Evolutionary conservation across 345 rosid genomes (phyloP).

Genomic region (Linum tenue): DNA sequence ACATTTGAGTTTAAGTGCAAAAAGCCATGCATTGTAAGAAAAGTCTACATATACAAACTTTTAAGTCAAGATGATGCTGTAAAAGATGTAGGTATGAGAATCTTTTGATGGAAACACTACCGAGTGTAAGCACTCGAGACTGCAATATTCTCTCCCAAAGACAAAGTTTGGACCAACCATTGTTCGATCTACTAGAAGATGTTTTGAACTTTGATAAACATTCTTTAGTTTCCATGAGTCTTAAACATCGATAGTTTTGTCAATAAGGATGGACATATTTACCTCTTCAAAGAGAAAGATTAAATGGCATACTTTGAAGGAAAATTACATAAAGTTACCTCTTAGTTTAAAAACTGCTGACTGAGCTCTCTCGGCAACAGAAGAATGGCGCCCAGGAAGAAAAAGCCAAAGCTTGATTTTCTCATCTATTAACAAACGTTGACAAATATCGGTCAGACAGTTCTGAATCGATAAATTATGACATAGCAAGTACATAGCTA

Average conservation of each 20-base stretch:
- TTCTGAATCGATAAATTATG: not conserved
- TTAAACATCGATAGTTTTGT: not conserved
- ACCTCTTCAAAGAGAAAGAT: not conserved
- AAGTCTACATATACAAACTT: not conserved
- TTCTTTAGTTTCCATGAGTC: not conserved
- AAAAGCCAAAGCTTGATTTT: constrained; percentile 99
- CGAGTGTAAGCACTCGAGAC: not conserved
- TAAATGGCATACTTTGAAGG: not conserved
- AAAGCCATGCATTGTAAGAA: not conserved
- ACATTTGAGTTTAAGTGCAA: not conserved
- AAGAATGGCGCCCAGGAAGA: constrained; percentile 67
- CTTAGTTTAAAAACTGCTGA: constrained; percentile 75
- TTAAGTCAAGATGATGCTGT: not conserved
- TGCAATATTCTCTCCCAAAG: not conserved
- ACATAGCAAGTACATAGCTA: not conserved
- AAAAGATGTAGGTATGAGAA: not conserved
- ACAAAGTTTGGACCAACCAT: not conserved
- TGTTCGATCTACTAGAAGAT: not conserved
- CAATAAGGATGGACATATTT: not conserved
- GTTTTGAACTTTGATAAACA: not conserved
- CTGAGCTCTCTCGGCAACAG: constrained; percentile 68
- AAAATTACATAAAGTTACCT: constrained; percentile 32
- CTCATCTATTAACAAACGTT: constrained; percentile 43
- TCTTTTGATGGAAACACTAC: not conserved
- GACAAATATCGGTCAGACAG: constrained; percentile 1